Base-by-base conservation (phyloP, 352 stramenopile genomes). In the Phytophthora capsici region DNA sequence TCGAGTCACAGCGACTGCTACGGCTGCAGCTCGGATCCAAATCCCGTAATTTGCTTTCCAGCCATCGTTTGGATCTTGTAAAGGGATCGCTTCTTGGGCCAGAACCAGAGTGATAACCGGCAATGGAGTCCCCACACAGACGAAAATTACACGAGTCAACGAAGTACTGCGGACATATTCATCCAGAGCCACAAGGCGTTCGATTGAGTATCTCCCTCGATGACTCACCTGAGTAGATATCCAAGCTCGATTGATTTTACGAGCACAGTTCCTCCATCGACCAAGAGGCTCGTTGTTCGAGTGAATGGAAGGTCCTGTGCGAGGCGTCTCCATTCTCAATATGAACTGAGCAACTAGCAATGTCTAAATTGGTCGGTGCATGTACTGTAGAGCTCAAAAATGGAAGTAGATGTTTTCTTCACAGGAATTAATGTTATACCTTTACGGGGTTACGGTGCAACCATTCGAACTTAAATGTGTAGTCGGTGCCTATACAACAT, bases 391-490 rank as follows among this genome's bases (percentile, higher is more conserved):
- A n/a, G n/a, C n/a, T n/a, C n/a, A n/a, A n/a, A n/a, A n/a, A n/a
- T n/a, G n/a, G n/a, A n/a, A n/a, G n/a, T n/a, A n/a, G n/a, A n/a
- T n/a, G n/a, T n/a, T n/a, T n/a, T n/a, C n/a, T n/a, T n/a, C n/a
- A n/a, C n/a, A n/a, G n/a, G n/a, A n/a, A n/a, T n/a, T n/a, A n/a
- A n/a, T n/a, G 14, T 14, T 34, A 34, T 34, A 14, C 14, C 1
- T 14, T 34, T 34, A 9, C 28, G 8, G 28, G 28, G 9, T 34
- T 34, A 34, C 28, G 28, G n/a, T 68, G 61, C 20, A 81, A 51
- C 69, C 73, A 78, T 16, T 47, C 56, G 43, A 81, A 78, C 57
- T 81, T 55, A 44, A 81, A 78, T 8, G 59, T 72, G 43, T 73
- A 78, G 48, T 79, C 73, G 16, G 51, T 68, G 16, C 61, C 66